Conservation (phyloP, 78 protist species). For the Dictyostelium discoideum region DNA sequence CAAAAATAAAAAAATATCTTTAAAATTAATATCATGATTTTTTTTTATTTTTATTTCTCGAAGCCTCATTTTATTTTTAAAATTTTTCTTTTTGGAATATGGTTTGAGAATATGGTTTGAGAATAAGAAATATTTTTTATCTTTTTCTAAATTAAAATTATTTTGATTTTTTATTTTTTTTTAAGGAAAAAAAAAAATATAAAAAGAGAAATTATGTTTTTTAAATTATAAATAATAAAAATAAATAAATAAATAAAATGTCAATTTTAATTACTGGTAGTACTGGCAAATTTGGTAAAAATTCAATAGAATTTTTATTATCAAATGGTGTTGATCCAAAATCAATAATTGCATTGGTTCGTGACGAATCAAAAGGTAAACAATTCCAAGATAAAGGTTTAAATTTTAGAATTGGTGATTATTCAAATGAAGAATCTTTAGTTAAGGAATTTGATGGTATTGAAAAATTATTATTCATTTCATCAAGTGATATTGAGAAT, state of each 20-base stretch:
- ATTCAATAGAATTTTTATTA: not conserved
- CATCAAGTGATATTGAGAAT: constrained; percentile 10
- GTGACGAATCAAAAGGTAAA: not conserved
- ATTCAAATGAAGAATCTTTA: not conserved
- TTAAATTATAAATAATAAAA: too few relatives aligned
- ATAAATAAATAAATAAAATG: not conserved
- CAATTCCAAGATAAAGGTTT: not conserved
- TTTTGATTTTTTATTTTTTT: not conserved
- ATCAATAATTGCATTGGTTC: not conserved
- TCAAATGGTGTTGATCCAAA: not conserved
- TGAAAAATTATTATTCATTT: constrained; percentile 17
- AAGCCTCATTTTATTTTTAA: not conserved
- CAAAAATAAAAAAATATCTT: too few relatives aligned
- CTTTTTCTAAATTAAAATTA: too few relatives aligned
- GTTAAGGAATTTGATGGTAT: not conserved
- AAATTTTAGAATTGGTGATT: constrained; percentile 10
- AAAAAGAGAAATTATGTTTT: too few relatives aligned
- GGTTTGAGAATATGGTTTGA: not conserved
- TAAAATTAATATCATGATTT: too few relatives aligned
- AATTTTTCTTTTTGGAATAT: too few relatives aligned
- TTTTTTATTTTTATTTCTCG: not conserved
- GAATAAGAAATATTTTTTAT: not conserved
- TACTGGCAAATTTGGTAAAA: constrained; percentile 9
- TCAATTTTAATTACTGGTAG: constrained; percentile 33
- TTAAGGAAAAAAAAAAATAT: too few relatives aligned